Evolutionary conservation across 148 eudicot species (phyloP), one percentile per base, ranked within the genome.

Genomic region (Cornus suecica): DNA sequence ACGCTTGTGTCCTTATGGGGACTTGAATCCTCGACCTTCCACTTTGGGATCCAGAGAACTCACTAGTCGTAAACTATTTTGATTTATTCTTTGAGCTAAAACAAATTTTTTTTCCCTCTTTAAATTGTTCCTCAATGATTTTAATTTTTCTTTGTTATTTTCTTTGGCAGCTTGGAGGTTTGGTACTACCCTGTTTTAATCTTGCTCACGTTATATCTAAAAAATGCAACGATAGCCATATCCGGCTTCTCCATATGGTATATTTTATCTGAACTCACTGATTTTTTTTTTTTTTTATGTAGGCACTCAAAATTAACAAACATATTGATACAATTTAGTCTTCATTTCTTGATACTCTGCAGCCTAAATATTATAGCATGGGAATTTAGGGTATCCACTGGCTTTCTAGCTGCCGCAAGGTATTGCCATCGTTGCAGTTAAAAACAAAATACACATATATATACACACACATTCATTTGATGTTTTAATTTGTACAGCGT

Each of bases 211-310:
- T 93, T 92, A 37, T 90, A 88, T 62, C 84, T 85, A 90, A 66
- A 81, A 74, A 78, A 91, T 66, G 97, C 97, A 51, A 81, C 90
- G 74, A 83, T 85, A 26, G 83, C 90, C 72, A 89, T 91, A 52
- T 88, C 97, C 32, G 90, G 93, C 75, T 91, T 91, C 79, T 91
- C 97, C 23, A 88, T 91, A 56, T 89, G 97, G 93, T 89, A 80
- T 68, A 29, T 8, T 62, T 9, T 41, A 26, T 20, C 42, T 37
- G 42, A 6, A 37, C 42, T 60, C 16, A 37, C 48, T 26, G 42
- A 1, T 58, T 28, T 13, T 61, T 10, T 14, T 30, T 5, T 34
- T 15, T 27, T n/a, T n/a, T n/a, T n/a, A n/a, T n/a, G 24, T 29
- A 45, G 11, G 7, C 42, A 20, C 27, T 25, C 58, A 32, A 5